Evolutionary conservation across 2,329 filamentous ascomycete species (phyloP).

Genomic region (Aspergillus bombycis): DNA sequence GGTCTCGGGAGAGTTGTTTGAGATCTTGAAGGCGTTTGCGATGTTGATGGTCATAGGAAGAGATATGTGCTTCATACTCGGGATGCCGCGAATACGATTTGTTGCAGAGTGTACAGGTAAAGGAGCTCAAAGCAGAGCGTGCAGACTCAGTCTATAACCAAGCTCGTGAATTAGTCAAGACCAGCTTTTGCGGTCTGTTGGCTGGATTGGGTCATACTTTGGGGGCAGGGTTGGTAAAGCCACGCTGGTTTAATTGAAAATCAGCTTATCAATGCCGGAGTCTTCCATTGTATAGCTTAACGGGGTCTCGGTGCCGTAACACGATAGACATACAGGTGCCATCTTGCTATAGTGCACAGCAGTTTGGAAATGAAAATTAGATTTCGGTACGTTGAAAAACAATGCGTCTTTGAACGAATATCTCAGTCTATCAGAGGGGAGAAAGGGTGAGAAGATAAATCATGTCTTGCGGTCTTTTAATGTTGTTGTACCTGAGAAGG

Average conservation of each 20-base stretch:
- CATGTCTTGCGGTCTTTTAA: neutral
- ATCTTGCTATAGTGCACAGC: slow-evolving; percentile 19
- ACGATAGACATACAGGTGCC: slow-evolving; percentile 36
- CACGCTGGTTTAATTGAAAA: slow-evolving; percentile 41
- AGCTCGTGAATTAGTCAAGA: neutral
- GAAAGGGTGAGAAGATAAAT: neutral
- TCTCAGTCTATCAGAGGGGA: neutral
- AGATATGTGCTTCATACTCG: slow-evolving; percentile 93
- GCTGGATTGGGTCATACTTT: slow-evolving; percentile 36
- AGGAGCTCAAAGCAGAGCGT: slow-evolving; percentile 75
- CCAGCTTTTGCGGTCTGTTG: neutral
- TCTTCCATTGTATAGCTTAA: neutral
- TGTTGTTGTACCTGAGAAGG: neutral
- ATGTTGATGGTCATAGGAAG: slow-evolving; percentile 93
- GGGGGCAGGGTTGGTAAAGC: slow-evolving; percentile 51
- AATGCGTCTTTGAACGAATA: neutral
- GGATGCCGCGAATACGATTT: slow-evolving; percentile 96
- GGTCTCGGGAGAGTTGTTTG: slow-evolving; percentile 50
- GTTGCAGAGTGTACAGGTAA: slow-evolving; percentile 83
- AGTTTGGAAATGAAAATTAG: neutral
- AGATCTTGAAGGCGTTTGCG: slow-evolving; percentile 65
- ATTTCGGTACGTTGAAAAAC: neutral
- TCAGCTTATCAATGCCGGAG: neutral
- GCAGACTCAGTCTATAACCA: slow-evolving; percentile 60
- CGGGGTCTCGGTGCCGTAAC: neutral